Conservation (phyloP, 2,329 filamentous ascomycete genomes). For the Pyrenophora graminea region DNA sequence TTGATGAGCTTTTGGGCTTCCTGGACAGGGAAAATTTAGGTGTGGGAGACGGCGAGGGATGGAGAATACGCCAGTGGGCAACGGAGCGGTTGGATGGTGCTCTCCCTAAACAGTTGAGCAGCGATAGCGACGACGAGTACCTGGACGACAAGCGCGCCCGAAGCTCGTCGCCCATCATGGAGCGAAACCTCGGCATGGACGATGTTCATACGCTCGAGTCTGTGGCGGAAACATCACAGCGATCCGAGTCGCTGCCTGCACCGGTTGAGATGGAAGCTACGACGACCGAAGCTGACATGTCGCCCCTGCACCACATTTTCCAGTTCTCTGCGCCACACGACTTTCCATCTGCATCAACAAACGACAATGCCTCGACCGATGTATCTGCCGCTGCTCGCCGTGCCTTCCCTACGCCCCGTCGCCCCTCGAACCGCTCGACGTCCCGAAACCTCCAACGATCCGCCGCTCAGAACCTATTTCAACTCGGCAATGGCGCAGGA, state of each 20-base stretch:
- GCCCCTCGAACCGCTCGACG: conserved; percentile 43
- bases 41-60: conserved; percentile 76
- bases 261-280: conserved; percentile 49
- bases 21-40: conserved; percentile 82
- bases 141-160: conserved; percentile 64
- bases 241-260: conserved; percentile 40
- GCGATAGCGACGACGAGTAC: conserved; percentile 71
- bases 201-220: conserved; percentile 40
- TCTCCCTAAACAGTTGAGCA: conserved; percentile 57
- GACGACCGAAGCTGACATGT: conserved; percentile 31
- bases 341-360: conserved; percentile 57
- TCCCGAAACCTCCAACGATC: conserved; percentile 38
- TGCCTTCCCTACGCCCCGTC: conserved; percentile 40
- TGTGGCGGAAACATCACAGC: conserved; percentile 21
- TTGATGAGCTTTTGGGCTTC: conserved; percentile 86
- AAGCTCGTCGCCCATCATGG: conserved; percentile 62
- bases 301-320: conserved; percentile 55
- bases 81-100: conserved; percentile 71
- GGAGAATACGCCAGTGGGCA: conserved; percentile 67
- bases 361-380: conserved; percentile 28
- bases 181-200: conserved; percentile 54
- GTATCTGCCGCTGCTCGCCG: conserved; percentile 37
- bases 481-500: conserved; percentile 67
- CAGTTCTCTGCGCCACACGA: conserved; percentile 69
- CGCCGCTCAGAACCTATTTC: conserved; percentile 45